Conservation (phyloP, 2,329 filamentous ascomycete genomes). For the Septoria petroselini region DNA sequence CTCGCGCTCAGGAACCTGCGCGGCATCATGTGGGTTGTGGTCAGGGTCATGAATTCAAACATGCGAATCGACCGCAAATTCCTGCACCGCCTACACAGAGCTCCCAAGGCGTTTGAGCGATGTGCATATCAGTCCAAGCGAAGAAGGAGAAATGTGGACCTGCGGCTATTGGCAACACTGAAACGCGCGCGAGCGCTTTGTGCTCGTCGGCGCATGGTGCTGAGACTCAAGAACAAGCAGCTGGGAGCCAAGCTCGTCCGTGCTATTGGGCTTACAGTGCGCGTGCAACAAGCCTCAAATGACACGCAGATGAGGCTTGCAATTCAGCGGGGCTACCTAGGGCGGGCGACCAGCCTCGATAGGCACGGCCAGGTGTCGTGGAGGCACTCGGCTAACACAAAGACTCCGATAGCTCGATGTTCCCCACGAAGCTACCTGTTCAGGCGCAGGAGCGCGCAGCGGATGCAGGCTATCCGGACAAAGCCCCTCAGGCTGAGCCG, state of each 20-base stretch:
- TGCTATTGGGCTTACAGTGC: neutral
- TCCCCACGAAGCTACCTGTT: no score
- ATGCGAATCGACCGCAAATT: constrained; percentile 34
- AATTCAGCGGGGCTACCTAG: no score
- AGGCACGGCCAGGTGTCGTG: no score
- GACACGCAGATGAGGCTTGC: no score
- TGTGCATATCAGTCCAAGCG: neutral
- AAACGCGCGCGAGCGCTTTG: constrained; percentile 1
- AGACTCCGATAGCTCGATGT: no score
- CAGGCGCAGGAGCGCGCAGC: no score
- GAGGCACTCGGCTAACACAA: no score
- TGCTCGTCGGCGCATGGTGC: neutral
- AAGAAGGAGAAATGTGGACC: neutral
- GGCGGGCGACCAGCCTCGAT: no score
- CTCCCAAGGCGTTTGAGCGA: constrained; percentile 4
- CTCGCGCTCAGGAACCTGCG: constrained; percentile 16
- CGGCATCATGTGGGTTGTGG: constrained; percentile 34
- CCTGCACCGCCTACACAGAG: constrained; percentile 10
- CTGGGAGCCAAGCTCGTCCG: constrained; percentile 6
- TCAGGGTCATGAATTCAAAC: constrained; percentile 29
- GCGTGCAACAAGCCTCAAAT: neutral
- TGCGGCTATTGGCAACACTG: neutral
- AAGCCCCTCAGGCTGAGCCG: no score
- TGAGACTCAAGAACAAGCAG: constrained; percentile 1
- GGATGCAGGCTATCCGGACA: no score